Conservation (phyloP, 2,329 filamentous ascomycete genomes). For the Salinomyces thailandicus region DNA sequence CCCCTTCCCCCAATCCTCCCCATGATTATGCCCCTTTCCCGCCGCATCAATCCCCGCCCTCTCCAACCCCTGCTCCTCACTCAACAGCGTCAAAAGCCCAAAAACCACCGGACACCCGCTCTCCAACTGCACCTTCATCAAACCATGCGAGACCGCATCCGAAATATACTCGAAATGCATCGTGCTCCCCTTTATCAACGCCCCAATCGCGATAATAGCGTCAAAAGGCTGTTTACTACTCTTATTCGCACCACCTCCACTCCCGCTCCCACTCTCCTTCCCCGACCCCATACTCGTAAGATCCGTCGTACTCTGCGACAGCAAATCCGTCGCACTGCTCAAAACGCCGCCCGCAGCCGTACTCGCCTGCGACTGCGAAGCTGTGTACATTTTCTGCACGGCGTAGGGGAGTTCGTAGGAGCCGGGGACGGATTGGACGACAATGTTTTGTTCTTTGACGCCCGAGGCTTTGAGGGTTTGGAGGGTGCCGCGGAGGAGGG, state of each 20-base stretch:
- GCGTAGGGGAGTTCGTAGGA: constrained; percentile 91
- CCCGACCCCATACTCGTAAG: constrained; percentile 43
- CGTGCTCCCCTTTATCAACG: constrained; percentile 95
- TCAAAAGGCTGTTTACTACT: constrained; percentile 58
- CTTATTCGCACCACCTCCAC: constrained; percentile 2
- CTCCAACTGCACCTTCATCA: constrained; percentile 92
- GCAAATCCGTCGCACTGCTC: constrained; percentile 62
- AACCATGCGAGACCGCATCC: constrained; percentile 76
- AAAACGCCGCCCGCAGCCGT: constrained; percentile 44
- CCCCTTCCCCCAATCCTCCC: constrained; percentile 88
- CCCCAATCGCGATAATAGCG: constrained; percentile 87
- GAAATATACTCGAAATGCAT: constrained; percentile 99
- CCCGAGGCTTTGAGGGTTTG: constrained; percentile 67
- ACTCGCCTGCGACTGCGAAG: constrained; percentile 52
- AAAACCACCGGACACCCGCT: constrained; percentile 83
- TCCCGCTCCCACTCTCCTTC: constrained; percentile 6
- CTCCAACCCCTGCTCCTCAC: constrained; percentile 74
- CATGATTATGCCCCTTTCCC: constrained; percentile 67
- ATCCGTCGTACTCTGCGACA: constrained; percentile 53
- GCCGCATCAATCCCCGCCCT: constrained; percentile 58
- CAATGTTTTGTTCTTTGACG: constrained; percentile 79
- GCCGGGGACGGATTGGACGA: constrained; percentile 80
- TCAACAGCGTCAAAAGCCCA: constrained; percentile 80
- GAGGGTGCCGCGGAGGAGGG: constrained; percentile 70
- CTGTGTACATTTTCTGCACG: constrained; percentile 60